These are phyloP conservation scores for Coniochaeta hoffmannii DNA, from an alignment of 2,329 filamentous ascomycete genomes.

Conservation along the genomic window DNA sequence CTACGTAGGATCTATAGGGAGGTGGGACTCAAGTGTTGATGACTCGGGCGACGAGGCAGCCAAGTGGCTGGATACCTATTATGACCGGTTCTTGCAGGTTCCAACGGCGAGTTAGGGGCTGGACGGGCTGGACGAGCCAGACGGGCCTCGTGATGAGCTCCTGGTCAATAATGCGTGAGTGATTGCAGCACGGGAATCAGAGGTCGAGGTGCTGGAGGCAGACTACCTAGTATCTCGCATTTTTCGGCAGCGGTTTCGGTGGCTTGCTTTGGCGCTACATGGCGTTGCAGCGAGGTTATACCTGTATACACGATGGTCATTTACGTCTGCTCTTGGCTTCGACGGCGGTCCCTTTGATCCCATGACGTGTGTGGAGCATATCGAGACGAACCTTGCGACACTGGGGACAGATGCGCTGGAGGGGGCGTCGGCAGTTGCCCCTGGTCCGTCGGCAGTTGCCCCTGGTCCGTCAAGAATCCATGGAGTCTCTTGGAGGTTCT, in stretches of 20 bases:
- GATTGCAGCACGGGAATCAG: neutral
- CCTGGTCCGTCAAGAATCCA: constrained; percentile 39
- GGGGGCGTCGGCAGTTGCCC: constrained; percentile 36
- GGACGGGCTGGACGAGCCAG: neutral
- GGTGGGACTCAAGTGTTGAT: constrained; percentile 44
- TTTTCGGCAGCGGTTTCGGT: neutral
- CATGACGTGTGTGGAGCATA: constrained; percentile 2
- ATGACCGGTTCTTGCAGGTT: constrained; percentile 45
- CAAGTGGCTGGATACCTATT: constrained; percentile 47
- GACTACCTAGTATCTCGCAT: neutral
- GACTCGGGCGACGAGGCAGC: constrained; percentile 44
- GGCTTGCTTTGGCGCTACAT: neutral
- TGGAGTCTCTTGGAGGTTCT: constrained; percentile 42
- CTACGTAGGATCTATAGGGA: constrained; percentile 59
- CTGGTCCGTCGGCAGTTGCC: constrained; percentile 36
- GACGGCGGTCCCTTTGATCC: neutral
- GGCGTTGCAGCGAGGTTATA: neutral
- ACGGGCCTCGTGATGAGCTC: no score
- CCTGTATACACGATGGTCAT: neutral
- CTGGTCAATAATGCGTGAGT: no score
- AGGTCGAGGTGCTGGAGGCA: neutral
- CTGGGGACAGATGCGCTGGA: constrained; percentile 44
- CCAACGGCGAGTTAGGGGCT: constrained; percentile 17
- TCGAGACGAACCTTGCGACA: constrained; percentile 41
- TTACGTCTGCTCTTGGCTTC: neutral